Base-by-base conservation (phyloP, 176 grass and related monocot genomes). In the Avena insularis region DNA sequence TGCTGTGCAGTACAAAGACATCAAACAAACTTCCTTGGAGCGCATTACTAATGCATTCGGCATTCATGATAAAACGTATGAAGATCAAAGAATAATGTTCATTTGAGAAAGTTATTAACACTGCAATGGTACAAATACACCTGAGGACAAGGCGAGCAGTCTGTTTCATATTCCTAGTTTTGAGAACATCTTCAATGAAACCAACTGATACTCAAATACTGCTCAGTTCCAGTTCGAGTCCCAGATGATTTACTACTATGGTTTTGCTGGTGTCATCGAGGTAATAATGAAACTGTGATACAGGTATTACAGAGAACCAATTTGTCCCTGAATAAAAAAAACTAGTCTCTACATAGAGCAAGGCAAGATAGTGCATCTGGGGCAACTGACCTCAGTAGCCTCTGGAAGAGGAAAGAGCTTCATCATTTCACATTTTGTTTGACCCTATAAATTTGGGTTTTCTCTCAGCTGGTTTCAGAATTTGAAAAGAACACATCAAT, bases 401-500 rank as follows among this genome's bases (percentile, higher is more conserved):
- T 21, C 61, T 84, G 46, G 12, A 77, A 65, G 71, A 7, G 53
- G 73, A 86, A 69, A 49, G 31, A 48, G 62, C 76, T 81, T 77
- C 79, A 76, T 62, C 71, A 87, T 85, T 66, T 97, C 73, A 95
- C 79, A 95, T 95, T 91, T 95, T 98, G 86, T 94, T 95, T 85
- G 95, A 84, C 3, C 54, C 75, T 40, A 95, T 90, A 70, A 88
- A 90, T 86, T 95, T 95, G 71, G 9, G 35, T 83, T 93, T 98
- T 78, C 92, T 95, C 83, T 98, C 95, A 75, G 93, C 95, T 29
- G 95, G 95, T 79, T 98, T 95, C 43, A 98, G 91, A 91, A 98
- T 98, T 91, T 98, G 95, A 83, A 98, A 93, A 38, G 95, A 98
- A 36, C 93, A 98, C 90, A 98, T 93, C 87, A 95, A 90, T 65